phyloP scores from a whole-genome alignment of 1,139 yeast genomes.

The Pichia sp. region DNA sequence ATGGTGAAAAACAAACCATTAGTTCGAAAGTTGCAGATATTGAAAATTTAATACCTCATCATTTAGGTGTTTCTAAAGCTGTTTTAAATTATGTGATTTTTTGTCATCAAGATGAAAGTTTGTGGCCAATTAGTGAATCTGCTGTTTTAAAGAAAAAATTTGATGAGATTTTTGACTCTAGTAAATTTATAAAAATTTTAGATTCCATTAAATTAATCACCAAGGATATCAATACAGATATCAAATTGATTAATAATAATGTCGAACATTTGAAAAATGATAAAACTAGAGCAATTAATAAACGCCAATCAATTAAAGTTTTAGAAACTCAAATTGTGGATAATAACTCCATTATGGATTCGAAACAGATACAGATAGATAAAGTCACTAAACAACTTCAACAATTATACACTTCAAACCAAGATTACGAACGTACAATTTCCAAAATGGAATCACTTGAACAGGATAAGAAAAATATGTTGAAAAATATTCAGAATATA shows the following conservation, averaged over 20 bases:
- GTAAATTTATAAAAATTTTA: constrained; percentile 84
- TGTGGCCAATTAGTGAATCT: constrained; percentile 97
- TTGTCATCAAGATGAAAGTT: constrained; percentile 95
- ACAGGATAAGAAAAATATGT: constrained; percentile 40
- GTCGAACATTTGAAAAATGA: constrained; percentile 73
- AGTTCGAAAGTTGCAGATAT: constrained; percentile 83
- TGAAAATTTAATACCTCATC: constrained; percentile 73
- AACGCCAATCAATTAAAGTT: constrained; percentile 42
- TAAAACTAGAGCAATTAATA: constrained; percentile 62
- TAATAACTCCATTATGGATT: constrained; percentile 45
- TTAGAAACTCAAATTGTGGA: constrained; percentile 41
- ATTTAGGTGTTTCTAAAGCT: constrained; percentile 83
- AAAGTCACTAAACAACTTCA: constrained; percentile 55
- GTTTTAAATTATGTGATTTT: constrained; percentile 88
- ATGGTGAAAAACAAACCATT: constrained; percentile 65
- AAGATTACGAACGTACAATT: constrained; percentile 69
- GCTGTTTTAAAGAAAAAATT: constrained; percentile 81
- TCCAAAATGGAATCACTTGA: constrained; percentile 56
- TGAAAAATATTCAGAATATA: constrained; percentile 46
- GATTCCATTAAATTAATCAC: constrained; percentile 71
- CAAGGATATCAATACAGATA: constrained; percentile 71
- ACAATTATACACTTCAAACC: constrained; percentile 65
- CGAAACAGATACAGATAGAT: constrained; percentile 45
- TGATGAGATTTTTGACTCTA: constrained; percentile 94
- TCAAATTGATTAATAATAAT: constrained; percentile 68